Percentiles rank a stretch among this genome's conserved stretches.
Evolutionary conservation across 306 rosid genomes (phyloP).

Genomic region (Comarum palustre): DNA sequence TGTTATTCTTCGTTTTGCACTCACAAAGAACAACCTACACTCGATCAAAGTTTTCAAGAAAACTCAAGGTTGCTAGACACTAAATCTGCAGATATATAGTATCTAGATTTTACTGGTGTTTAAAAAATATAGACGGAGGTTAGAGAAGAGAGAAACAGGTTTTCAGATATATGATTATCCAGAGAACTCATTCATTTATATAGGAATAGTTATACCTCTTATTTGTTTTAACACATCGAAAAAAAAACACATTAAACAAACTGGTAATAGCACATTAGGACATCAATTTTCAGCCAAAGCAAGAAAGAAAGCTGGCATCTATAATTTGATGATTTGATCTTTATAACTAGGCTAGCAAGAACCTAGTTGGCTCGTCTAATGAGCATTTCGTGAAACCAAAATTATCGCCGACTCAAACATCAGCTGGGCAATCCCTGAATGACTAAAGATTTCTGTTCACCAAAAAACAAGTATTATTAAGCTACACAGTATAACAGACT

Average conservation of each 20-base stretch:
- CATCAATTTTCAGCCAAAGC: background rate
- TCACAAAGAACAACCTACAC: too few relatives aligned
- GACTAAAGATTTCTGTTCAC: background rate
- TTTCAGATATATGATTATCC: too few relatives aligned
- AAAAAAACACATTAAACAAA: background rate
- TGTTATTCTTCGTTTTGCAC: too few relatives aligned
- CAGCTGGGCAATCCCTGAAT: conserved; percentile 7
- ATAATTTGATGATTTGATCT: conserved; percentile 13
- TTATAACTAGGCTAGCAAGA: background rate
- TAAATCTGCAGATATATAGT: too few relatives aligned
- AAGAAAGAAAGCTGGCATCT: background rate
- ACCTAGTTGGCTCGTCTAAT: background rate
- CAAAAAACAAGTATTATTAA: background rate
- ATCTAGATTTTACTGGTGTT: too few relatives aligned
- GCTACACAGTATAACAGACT: conserved; percentile 10
- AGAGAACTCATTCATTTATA: background rate
- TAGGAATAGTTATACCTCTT: too few relatives aligned
- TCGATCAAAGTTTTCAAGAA: too few relatives aligned
- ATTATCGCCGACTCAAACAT: background rate
- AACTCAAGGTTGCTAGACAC: too few relatives aligned
- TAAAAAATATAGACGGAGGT: too few relatives aligned
- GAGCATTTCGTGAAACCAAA: conserved; percentile 8
- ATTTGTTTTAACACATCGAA: too few relatives aligned
- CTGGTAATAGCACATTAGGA: background rate
- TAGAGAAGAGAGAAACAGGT: too few relatives aligned